Conservation (phyloP, 768 basidiomycete genomes). For the Rhodosporidiobolus odoratus region DNA sequence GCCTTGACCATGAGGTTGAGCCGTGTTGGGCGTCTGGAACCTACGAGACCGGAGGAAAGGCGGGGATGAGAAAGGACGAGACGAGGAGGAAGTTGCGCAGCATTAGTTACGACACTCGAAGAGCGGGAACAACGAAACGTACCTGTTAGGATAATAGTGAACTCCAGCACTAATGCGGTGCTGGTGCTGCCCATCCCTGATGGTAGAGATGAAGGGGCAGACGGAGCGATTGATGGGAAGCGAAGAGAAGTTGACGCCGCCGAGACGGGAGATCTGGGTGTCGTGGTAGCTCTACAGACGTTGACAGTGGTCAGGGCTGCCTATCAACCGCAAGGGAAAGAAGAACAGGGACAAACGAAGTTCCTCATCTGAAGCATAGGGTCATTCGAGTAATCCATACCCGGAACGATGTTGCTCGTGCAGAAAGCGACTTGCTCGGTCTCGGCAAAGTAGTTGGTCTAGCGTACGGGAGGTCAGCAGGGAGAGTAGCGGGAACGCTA, state of each 20-base stretch:
- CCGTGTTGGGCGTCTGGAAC: slow-evolving; percentile 45
- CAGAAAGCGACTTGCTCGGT: slow-evolving; percentile 86
- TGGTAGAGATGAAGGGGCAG: slow-evolving; percentile 65
- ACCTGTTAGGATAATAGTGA: slow-evolving; percentile 81
- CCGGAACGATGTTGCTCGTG: slow-evolving; percentile 55
- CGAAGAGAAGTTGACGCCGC: slow-evolving; percentile 58
- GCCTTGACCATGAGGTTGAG: slow-evolving; percentile 25
- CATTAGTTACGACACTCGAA: not conserved
- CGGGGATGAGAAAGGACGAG: not conserved
- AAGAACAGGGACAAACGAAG: slow-evolving; percentile 52
- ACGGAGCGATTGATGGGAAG: slow-evolving; percentile 79
- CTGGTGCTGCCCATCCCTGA: slow-evolving; percentile 60
- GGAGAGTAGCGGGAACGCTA: not conserved
- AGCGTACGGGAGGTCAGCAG: not conserved
- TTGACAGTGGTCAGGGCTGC: not conserved
- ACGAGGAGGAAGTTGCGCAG: too few relatives aligned
- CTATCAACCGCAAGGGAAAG: not conserved
- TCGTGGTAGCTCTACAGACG: slow-evolving; percentile 58
- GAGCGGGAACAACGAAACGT: too few relatives aligned
- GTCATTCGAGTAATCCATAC: slow-evolving; percentile 56
- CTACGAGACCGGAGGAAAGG: not conserved
- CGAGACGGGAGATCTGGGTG: slow-evolving; percentile 73
- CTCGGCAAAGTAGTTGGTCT: slow-evolving; percentile 69
- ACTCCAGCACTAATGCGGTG: slow-evolving; percentile 59
- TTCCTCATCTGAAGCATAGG: slow-evolving; percentile 77